Conservation (phyloP, 1,284 basidiomycete species). For the Moesziomyces globuligerus region DNA sequence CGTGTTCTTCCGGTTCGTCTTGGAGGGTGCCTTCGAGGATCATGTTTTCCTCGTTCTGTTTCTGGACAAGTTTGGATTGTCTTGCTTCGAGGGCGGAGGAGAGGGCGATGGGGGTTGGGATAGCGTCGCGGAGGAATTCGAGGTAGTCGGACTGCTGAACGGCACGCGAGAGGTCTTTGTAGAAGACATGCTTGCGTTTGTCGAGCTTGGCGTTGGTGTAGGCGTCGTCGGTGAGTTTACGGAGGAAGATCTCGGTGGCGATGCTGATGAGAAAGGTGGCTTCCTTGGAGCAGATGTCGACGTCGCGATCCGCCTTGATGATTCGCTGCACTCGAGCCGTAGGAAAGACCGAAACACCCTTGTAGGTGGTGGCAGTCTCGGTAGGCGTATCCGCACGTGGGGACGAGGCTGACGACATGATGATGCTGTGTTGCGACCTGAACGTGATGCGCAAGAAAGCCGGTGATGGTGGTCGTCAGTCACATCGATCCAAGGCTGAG, state of each 20-base stretch:
- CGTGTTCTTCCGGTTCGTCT: conserved; percentile 22
- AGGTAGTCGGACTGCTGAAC: conserved; percentile 53
- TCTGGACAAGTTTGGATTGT: conserved; percentile 29
- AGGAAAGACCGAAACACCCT: conserved; percentile 51
- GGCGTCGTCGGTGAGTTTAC: conserved; percentile 53
- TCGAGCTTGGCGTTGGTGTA: conserved; percentile 57
- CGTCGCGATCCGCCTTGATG: conserved; percentile 60
- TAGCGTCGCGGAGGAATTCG: conserved; percentile 54
- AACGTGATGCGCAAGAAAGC: neutral
- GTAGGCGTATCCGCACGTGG: conserved; percentile 14
- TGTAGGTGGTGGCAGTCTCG: conserved; percentile 9
- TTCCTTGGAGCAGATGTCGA: conserved; percentile 62
- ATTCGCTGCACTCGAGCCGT: conserved; percentile 53
- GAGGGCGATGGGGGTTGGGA: conserved; percentile 50
- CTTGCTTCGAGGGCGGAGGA: conserved; percentile 48
- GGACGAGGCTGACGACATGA: neutral
- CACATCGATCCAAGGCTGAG: neutral
- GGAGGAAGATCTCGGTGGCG: conserved; percentile 59
- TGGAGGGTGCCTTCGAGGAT: conserved; percentile 39
- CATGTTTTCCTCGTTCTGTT: conserved; percentile 34
- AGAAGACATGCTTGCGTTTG: conserved; percentile 56
- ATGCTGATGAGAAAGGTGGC: conserved; percentile 57
- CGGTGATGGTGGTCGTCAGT: neutral
- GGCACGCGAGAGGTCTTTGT: conserved; percentile 57
- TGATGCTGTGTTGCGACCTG: too few relatives aligned